These are phyloP conservation scores for Solanum sejunctum DNA, from an alignment of 257 asterid species.

Conservation along the genomic window DNA sequence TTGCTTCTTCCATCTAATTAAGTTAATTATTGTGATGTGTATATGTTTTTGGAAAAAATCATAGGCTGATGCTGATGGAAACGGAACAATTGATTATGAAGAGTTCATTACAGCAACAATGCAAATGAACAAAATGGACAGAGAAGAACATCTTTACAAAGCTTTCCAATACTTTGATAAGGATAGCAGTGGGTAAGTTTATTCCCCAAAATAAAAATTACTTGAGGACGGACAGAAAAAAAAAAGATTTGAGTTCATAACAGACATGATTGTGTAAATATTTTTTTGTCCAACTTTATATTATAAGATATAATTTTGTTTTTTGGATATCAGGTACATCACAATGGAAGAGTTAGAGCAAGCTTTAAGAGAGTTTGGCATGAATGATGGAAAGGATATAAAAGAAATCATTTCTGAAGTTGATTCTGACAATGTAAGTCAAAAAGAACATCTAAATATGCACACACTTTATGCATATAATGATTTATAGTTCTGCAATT, in stretches of 20 bases:
- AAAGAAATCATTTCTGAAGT: conserved; percentile 57
- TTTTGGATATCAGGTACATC: conserved; percentile 29
- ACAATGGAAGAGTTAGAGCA: conserved; percentile 69
- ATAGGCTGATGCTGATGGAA: conserved; percentile 59
- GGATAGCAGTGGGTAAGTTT: conserved; percentile 39
- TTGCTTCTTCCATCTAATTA: neutral
- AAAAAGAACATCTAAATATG: neutral
- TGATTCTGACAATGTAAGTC: conserved; percentile 46
- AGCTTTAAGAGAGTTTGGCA: conserved; percentile 54
- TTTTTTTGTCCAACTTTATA: neutral
- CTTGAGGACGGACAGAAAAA: neutral
- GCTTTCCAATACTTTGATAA: conserved; percentile 58
- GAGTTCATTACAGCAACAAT: conserved; percentile 62
- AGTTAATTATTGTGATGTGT: neutral
- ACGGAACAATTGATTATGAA: conserved; percentile 51
- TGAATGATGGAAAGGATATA: conserved; percentile 43
- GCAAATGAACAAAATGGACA: conserved; percentile 55
- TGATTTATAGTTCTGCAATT: neutral
- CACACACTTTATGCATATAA: neutral
- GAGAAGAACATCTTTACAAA: conserved; percentile 56
- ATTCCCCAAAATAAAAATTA: neutral
- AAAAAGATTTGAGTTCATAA: neutral
- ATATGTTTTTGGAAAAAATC: no score
- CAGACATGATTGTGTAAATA: neutral
- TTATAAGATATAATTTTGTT: neutral